A percentile compares a stretch with the other conserved stretches of the same genome.
Conservation (phyloP, 352 stramenopile genomes). For the Globisporangium barbulae region DNA sequence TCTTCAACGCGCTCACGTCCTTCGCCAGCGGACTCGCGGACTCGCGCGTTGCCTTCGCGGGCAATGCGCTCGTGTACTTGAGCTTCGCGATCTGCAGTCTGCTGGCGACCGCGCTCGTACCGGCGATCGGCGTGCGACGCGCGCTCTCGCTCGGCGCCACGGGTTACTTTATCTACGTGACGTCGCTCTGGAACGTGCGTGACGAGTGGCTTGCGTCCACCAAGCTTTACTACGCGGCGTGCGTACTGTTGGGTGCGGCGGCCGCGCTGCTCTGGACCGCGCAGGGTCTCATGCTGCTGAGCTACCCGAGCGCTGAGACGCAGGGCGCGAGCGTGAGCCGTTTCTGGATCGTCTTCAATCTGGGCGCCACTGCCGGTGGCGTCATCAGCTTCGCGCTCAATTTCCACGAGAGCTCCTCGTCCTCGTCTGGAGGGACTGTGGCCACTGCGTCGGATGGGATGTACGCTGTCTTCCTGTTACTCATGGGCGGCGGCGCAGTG, state of each 20-base stretch:
- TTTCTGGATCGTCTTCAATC: constrained; percentile 87
- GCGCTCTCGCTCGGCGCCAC: constrained; percentile 50
- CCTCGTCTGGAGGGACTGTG: constrained; percentile 3
- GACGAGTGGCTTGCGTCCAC: constrained; percentile 10
- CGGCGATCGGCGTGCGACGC: constrained; percentile 36
- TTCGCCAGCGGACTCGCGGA: constrained; percentile 40
- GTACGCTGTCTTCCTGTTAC: constrained; percentile 55
- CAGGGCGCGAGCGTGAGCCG: constrained; percentile 52
- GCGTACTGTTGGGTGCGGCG: constrained; percentile 43
- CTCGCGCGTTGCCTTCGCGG: constrained; percentile 32
- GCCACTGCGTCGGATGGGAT: constrained; percentile 25
- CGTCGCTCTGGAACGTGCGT: constrained; percentile 46
- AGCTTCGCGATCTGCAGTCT: constrained; percentile 60
- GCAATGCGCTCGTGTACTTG: constrained; percentile 50
- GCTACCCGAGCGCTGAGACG: constrained; percentile 39
- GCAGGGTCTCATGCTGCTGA: constrained; percentile 65
- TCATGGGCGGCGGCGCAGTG: constrained; percentile 45
- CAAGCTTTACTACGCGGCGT: constrained; percentile 22
- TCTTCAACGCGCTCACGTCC: constrained; percentile 56
- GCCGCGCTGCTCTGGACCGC: constrained; percentile 77
- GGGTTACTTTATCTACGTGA: constrained; percentile 57
- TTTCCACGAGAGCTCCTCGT: constrained; percentile 8
- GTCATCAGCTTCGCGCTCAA: constrained; percentile 57
- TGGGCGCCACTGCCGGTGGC: constrained; percentile 57
- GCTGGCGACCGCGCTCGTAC: constrained; percentile 38